phyloP scores from a whole-genome alignment of 1,139 yeast species.

The Meyerozyma carpophila region DNA sequence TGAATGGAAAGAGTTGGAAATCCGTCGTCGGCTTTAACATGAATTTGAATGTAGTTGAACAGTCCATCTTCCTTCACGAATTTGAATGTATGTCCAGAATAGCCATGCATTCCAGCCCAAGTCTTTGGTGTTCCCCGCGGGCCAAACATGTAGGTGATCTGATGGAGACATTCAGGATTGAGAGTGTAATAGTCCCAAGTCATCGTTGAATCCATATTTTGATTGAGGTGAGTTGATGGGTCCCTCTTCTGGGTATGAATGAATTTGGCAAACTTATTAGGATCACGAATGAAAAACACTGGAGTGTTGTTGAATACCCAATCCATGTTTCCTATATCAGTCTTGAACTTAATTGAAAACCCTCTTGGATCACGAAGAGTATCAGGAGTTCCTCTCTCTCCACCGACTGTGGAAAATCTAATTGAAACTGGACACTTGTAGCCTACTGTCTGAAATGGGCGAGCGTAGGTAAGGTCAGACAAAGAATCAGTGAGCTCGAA shows the following conservation, averaged over 20 bases:
- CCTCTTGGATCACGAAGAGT: constrained; percentile 60
- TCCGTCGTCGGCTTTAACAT: constrained; percentile 57
- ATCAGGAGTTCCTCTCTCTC: constrained; percentile 54
- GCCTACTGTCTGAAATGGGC: constrained; percentile 43
- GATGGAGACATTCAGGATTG: constrained; percentile 63
- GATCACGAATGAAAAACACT: constrained; percentile 53
- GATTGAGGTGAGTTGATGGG: constrained; percentile 74
- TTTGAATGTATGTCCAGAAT: constrained; percentile 69
- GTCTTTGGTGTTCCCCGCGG: constrained; percentile 68
- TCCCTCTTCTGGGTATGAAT: constrained; percentile 67
- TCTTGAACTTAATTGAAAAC: constrained; percentile 49
- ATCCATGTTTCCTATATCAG: constrained; percentile 56
- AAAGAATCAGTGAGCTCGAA: constrained; percentile 57
- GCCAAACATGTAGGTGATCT: constrained; percentile 55
- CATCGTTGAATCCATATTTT: constrained; percentile 52
- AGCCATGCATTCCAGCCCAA: constrained; percentile 65
- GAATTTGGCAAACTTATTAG: constrained; percentile 53
- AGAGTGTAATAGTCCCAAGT: constrained; percentile 64
- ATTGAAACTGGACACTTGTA: constrained; percentile 42
- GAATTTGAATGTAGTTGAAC: constrained; percentile 63
- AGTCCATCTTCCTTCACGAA: constrained; percentile 64
- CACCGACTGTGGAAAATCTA: constrained; percentile 59
- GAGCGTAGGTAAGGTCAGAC: constrained; percentile 46
- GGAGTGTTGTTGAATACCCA: constrained; percentile 63
- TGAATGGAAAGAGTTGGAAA: constrained; percentile 48